Percentiles rank a stretch among this genome's conserved stretches.
Evolutionary conservation across 2,329 filamentous ascomycete genomes (phyloP).

Genomic region (Trichoderma endophyticum): DNA sequence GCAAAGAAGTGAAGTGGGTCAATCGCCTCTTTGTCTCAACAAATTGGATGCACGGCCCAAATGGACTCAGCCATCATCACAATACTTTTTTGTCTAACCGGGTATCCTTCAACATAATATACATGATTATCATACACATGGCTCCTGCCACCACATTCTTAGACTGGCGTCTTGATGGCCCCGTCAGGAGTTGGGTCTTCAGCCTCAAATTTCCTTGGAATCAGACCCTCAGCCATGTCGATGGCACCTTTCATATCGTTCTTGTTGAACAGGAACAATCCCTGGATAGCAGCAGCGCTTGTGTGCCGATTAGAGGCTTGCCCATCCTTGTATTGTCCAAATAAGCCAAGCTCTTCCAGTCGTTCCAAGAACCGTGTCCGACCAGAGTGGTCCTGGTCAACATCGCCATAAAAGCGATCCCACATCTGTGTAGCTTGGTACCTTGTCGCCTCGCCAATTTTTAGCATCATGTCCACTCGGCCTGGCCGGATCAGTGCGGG

Average conservation of each 20-base stretch:
- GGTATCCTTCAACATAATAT: conserved; percentile 20
- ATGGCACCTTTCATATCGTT: conserved; percentile 85
- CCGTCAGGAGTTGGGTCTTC: conserved; percentile 38
- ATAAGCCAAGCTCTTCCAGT: conserved; percentile 67
- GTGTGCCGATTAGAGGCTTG: conserved; percentile 52
- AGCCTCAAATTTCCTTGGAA: conserved; percentile 55
- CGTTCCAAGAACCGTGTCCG: conserved; percentile 67
- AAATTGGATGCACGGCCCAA: not conserved
- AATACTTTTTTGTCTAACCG: not conserved
- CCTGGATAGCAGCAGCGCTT: conserved; percentile 90
- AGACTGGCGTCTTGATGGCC: conserved; percentile 42
- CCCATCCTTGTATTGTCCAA: conserved; percentile 54
- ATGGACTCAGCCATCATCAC: not conserved
- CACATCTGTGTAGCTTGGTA: conserved; percentile 86
- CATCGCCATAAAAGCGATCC: conserved; percentile 89
- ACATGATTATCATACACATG: conserved; percentile 4
- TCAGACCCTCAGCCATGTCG: conserved; percentile 66
- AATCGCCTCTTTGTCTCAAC: not conserved
- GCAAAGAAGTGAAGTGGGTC: not conserved
- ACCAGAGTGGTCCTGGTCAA: conserved; percentile 62
- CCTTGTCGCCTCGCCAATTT: conserved; percentile 81
- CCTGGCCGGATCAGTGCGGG: conserved; percentile 87
- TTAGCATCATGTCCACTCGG: conserved; percentile 87
- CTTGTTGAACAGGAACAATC: conserved; percentile 94
- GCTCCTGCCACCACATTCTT: not conserved